Evolutionary conservation across 345 rosid genomes (phyloP).

Genomic region (Trapa bicornis): DNA sequence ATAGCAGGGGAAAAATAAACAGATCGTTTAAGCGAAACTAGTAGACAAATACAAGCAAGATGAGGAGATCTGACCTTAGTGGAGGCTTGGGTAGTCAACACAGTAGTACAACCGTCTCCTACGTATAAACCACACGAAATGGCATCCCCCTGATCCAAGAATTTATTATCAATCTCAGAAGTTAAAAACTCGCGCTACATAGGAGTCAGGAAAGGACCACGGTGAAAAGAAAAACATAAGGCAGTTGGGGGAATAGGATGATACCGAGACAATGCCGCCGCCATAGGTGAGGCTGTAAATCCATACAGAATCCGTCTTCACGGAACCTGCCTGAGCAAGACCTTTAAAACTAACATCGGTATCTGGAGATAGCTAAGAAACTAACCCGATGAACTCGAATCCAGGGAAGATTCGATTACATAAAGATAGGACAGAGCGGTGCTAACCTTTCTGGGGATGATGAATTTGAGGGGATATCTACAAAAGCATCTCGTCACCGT

Average conservation of each 20-base stretch:
- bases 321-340: slow-evolving; percentile 55
- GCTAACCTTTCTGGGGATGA: slow-evolving; percentile 58
- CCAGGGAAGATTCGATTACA: background rate
- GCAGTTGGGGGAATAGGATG: background rate
- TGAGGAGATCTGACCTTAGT: slow-evolving; percentile 44
- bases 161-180: background rate
- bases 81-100: slow-evolving; percentile 81
- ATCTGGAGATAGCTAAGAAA: background rate
- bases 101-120: slow-evolving; percentile 61
- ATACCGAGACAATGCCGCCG: slow-evolving; percentile 90
- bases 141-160: slow-evolving; percentile 38
- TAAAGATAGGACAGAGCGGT: background rate
- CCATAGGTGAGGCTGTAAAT: slow-evolving; percentile 82
- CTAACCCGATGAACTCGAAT: background rate
- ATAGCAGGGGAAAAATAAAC: background rate
- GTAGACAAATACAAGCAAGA: no score
- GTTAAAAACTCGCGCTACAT: no score
- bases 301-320: slow-evolving; percentile 67
- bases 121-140: slow-evolving; percentile 54
- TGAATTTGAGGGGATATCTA: slow-evolving; percentile 86
- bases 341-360: background rate
- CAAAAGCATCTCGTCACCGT: slow-evolving; percentile 62
- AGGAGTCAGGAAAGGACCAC: no score
- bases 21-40: background rate
- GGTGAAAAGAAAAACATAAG: background rate